Base-by-base conservation (phyloP, 148 eudicot genomes). In the Rhododendron williamsianum region DNA sequence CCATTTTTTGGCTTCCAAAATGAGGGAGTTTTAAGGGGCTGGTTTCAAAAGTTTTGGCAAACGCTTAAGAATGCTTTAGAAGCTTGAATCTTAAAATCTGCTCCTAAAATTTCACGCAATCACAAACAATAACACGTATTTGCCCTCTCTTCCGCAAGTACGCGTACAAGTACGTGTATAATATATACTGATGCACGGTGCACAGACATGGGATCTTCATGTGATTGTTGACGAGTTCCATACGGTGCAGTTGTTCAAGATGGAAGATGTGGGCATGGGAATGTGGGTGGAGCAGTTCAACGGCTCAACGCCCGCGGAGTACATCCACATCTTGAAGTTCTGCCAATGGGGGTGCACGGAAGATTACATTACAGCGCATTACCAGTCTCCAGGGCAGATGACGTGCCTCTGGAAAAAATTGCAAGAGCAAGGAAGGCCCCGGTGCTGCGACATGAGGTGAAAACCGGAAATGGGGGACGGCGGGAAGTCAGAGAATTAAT, bases 311-410 rank as follows among this genome's bases (percentile, higher is more conserved):
- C 87, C 67, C 23, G 90, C 63, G 23, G 88, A 86, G 85, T 88
- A 88, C 13, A 72, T 88, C 21, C 91, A 89, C 91, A 87, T 89
- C 78, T 60, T 83, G 78, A 89, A 85, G 74, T 89, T 89, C 84
- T 89, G 86, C 86, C 91, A 89, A 30, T 87, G 73, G 76, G 89
- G 91, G 4, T 89, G 91, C 80, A 63, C 82, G 4, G 73, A 89
- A 83, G 91, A 83, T 49, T 89, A 85, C 54, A 85, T 81, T 43
- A 89, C 89, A 27, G 89, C 91, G 16, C 91, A 89, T 51, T 89
- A 89, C 81, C 91, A 89, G 85, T 89, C 91, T 41, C 91, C 91
- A 7, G 87, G 84, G 82, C 91, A 89, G 85, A 89, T 89, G 91
- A 84, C 56, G 18, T 89, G 91, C 81, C 81, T 87, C 72, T 89